Percentiles rank a stretch among this genome's conserved stretches.
Conservation (phyloP, 164 flowering plant genomes). For the Chimonanthus praecox region DNA sequence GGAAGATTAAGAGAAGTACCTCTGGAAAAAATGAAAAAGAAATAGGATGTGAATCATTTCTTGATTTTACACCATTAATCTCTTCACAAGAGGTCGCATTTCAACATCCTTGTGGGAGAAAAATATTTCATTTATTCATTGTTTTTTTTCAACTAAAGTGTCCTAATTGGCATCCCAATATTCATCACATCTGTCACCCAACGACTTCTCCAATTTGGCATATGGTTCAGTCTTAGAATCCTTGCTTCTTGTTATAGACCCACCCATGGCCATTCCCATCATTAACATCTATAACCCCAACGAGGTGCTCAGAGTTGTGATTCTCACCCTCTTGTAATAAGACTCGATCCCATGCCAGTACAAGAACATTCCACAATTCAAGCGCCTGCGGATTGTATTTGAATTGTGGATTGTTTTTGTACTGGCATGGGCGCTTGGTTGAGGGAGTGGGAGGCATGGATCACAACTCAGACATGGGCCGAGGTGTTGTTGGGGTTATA, state of each 20-base stretch:
- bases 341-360: constrained; percentile 78
- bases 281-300: constrained; percentile 59
- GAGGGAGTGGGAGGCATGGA: constrained; percentile 74
- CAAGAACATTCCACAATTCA: constrained; percentile 54
- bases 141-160: constrained; percentile 4
- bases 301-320: too few relatives aligned
- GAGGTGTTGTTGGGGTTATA: constrained; percentile 63
- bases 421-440: constrained; percentile 66
- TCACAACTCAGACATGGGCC: constrained; percentile 51
- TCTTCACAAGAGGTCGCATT: too few relatives aligned
- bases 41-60: too few relatives aligned
- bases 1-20: too few relatives aligned
- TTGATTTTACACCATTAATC: too few relatives aligned
- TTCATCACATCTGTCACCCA: constrained; percentile 34
- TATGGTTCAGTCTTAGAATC: constrained; percentile 56
- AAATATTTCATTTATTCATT: too few relatives aligned
- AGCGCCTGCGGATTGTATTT: too few relatives aligned
- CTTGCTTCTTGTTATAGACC: constrained; percentile 54
- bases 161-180: constrained; percentile 48
- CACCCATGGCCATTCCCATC: constrained; percentile 33
- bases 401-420: constrained; percentile 58
- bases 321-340: too few relatives aligned
- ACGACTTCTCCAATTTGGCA: constrained; percentile 54
- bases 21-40: too few relatives aligned
- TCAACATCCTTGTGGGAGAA: too few relatives aligned